phyloP scores from a whole-genome alignment of 768 basidiomycete genomes.

The Boletus edulis region DNA sequence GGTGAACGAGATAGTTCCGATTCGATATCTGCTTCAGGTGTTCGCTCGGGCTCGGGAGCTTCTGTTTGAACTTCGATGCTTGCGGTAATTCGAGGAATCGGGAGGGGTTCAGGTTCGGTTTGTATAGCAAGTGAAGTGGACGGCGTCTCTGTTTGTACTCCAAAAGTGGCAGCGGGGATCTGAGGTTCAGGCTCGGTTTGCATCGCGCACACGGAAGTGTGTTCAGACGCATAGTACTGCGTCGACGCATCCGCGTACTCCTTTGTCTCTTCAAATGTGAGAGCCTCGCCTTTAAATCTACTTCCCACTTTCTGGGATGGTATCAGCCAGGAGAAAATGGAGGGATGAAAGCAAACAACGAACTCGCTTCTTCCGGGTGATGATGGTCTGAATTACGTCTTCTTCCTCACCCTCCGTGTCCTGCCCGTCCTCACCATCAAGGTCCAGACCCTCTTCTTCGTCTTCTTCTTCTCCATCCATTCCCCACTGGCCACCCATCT shows the following conservation, averaged over 20 bases:
- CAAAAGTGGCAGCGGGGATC: slow-evolving; percentile 43
- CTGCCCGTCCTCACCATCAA: slow-evolving; percentile 43
- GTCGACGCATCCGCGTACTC: slow-evolving; percentile 75
- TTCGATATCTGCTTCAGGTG: slow-evolving; percentile 32
- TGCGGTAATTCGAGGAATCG: slow-evolving; percentile 29
- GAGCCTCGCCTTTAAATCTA: slow-evolving; percentile 48
- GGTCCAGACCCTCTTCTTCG: slow-evolving; percentile 34
- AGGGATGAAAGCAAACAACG: slow-evolving; percentile 9
- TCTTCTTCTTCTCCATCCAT: slow-evolving; percentile 41
- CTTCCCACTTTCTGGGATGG: slow-evolving; percentile 59
- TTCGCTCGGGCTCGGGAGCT: slow-evolving; percentile 35
- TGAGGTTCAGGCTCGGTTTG: slow-evolving; percentile 67
- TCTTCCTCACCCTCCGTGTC: slow-evolving; percentile 59
- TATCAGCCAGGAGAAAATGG: slow-evolving; percentile 11
- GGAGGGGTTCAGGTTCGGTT: slow-evolving; percentile 37
- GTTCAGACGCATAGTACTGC: slow-evolving; percentile 63
- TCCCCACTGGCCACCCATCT: slow-evolving; percentile 49
- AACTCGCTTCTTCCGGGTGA: slow-evolving; percentile 79
- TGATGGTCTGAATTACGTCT: slow-evolving; percentile 84
- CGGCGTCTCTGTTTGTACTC: slow-evolving; percentile 53
- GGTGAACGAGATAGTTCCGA: slow-evolving; percentile 40
- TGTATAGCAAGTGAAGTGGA: slow-evolving; percentile 32
- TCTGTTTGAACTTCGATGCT: slow-evolving; percentile 70
- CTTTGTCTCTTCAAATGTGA: slow-evolving; percentile 56
- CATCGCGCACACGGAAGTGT: slow-evolving; percentile 42